These are phyloP conservation scores for Pichia paraexigua DNA, from an alignment of 805 yeast species.

Conservation along the genomic window DNA sequence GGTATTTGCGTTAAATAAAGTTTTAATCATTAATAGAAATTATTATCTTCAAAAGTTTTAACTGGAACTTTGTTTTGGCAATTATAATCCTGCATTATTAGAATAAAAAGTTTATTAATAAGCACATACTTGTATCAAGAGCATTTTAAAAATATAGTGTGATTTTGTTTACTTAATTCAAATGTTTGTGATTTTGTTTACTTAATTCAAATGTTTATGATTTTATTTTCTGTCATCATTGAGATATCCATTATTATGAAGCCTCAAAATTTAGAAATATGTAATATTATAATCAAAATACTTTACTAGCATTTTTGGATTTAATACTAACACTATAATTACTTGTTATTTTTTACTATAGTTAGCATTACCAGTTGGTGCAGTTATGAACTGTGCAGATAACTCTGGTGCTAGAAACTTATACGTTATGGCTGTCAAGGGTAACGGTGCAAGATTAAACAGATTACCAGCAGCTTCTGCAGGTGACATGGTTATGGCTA, in stretches of 20 bases:
- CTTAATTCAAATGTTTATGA: no score
- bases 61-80: no score
- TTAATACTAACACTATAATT: slow-evolving; percentile 21
- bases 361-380: slow-evolving; percentile 99
- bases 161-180: no score
- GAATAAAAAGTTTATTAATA: no score
- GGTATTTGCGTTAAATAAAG: no score
- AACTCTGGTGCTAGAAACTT: slow-evolving; percentile 99
- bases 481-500: slow-evolving; percentile 99
- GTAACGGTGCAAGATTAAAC: slow-evolving; percentile 99
- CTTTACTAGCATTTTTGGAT: background rate
- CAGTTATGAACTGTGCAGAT: slow-evolving; percentile 99
- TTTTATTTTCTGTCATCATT: no score
- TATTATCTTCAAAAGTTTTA: no score
- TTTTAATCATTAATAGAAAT: no score
- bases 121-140: no score
- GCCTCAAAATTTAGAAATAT: background rate
- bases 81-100: no score
- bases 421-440: slow-evolving; percentile 97
- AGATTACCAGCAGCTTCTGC: slow-evolving; percentile 99
- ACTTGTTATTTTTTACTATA: slow-evolving; percentile 25
- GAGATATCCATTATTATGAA: background rate
- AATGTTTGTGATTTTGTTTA: no score
- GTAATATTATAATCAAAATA: background rate
- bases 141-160: background rate